Conservation (phyloP, 1,284 basidiomycete species). For the Heterobasidion occidentale region DNA sequence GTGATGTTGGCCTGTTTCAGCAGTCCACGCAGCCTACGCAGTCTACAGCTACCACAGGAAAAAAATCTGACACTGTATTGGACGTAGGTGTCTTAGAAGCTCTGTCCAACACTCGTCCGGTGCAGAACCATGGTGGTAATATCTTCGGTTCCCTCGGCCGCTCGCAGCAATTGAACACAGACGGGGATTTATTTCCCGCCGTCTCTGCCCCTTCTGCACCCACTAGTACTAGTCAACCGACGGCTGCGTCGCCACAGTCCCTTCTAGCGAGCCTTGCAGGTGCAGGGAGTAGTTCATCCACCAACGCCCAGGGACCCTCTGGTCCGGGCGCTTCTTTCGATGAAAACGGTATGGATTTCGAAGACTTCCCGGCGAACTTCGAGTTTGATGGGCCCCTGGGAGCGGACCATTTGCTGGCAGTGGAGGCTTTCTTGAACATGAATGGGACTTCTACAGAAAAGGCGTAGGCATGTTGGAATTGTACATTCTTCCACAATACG, state of each 20-base stretch:
- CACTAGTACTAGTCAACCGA: not conserved
- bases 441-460: not conserved
- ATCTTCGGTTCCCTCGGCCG: conserved; percentile 14
- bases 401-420: conserved; percentile 20
- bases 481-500: too few relatives aligned
- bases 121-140: conserved; percentile 7
- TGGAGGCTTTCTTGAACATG: conserved; percentile 20
- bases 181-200: not conserved
- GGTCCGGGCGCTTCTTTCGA: conserved; percentile 24
- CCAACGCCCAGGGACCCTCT: conserved; percentile 1
- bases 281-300: not conserved
- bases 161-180: not conserved
- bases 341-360: conserved; percentile 33
- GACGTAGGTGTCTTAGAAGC: conserved; percentile 15
- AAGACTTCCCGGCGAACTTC: conserved; percentile 17
- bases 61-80: conserved; percentile 16
- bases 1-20: conserved; percentile 6
- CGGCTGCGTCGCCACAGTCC: not conserved
- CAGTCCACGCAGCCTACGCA: not conserved
- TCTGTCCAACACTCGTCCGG: conserved; percentile 5
- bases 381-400: conserved; percentile 23
- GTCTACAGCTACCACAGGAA: conserved; percentile 5
- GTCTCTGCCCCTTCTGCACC: not conserved
- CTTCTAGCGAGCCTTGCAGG: not conserved
- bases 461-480: not conserved